Evolutionary conservation across 2,329 filamentous ascomycete genomes (phyloP).

Genomic region (Beauveria sp.): DNA sequence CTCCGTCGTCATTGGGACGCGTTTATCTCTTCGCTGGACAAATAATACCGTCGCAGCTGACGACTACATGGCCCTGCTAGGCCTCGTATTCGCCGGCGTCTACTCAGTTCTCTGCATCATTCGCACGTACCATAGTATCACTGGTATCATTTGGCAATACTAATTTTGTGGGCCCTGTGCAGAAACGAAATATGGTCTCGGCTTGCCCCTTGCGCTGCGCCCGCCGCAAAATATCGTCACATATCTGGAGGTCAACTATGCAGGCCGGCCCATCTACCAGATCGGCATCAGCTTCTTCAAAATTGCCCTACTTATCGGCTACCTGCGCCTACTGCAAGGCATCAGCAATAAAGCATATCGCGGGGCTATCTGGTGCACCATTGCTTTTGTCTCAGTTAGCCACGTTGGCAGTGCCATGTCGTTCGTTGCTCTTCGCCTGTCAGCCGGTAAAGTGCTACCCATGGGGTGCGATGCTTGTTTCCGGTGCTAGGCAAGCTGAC

Average conservation of each 20-base stretch:
- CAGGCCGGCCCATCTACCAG: neutral
- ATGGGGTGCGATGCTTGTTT: no score
- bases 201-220: neutral
- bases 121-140: neutral
- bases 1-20: neutral
- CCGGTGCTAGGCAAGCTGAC: no score
- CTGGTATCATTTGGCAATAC: neutral
- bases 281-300: neutral
- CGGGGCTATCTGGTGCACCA: neutral
- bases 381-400: neutral
- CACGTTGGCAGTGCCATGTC: no score
- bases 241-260: neutral
- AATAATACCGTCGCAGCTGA: neutral
- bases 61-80: neutral
- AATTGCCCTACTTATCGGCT: neutral
- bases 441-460: slow-evolving; percentile 3
- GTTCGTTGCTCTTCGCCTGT: no score
- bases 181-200: neutral
- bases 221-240: neutral
- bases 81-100: neutral
- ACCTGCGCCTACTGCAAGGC: neutral
- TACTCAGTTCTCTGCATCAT: neutral
- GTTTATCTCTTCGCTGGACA: neutral
- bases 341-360: neutral
- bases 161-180: neutral